Evolutionary conservation across 2,329 filamentous ascomycete species (phyloP).

Genomic region (Xylaria sp.): DNA sequence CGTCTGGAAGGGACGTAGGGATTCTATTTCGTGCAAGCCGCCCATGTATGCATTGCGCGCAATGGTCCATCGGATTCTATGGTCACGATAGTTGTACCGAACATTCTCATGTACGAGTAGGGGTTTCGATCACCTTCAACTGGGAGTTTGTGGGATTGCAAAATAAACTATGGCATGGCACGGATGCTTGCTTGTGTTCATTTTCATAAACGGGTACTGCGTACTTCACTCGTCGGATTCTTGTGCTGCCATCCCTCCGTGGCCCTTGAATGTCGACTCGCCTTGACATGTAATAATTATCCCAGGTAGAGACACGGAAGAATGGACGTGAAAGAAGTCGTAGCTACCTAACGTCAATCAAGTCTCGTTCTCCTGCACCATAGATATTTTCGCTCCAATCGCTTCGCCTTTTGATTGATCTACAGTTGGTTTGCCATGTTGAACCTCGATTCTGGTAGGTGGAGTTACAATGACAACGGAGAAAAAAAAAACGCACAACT

Average conservation of each 20-base stretch:
- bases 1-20: neutral
- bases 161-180: constrained; percentile 7
- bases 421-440: neutral
- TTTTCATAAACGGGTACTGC: neutral
- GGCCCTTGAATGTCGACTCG: too few relatives aligned
- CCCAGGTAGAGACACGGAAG: constrained; percentile 9
- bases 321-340: neutral
- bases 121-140: constrained; percentile 1
- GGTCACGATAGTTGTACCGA: constrained; percentile 9
- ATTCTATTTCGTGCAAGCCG: neutral
- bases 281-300: neutral
- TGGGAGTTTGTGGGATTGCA: constrained; percentile 15
- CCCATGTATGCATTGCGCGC: constrained; percentile 2
- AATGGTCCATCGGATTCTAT: constrained; percentile 7
- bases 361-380: neutral
- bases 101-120: constrained; percentile 16
- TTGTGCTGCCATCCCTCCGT: neutral
- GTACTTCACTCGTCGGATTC: neutral
- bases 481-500: constrained; percentile 1
- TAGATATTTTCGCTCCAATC: constrained; percentile 17
- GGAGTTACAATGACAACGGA: constrained; percentile 9
- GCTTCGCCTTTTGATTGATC: neutral
- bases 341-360: neutral
- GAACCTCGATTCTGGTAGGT: constrained; percentile 2
- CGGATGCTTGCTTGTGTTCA: neutral